Evolutionary conservation across 2,329 filamentous ascomycete genomes (phyloP).

Genomic region (Aspergillus sp.): DNA sequence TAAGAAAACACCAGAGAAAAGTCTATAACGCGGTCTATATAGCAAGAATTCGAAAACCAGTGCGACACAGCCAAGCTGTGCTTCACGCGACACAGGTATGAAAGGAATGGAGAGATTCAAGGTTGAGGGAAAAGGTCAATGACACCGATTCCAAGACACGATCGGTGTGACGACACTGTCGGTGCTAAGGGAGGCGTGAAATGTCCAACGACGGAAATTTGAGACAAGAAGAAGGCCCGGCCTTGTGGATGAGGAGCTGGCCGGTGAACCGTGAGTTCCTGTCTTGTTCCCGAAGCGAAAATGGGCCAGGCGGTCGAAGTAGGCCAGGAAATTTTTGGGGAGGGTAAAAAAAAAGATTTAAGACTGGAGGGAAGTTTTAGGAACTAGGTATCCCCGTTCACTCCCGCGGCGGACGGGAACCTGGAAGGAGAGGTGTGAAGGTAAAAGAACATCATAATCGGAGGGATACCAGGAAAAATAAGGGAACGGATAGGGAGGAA

Average conservation of each 20-base stretch:
- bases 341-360: constrained; percentile 9
- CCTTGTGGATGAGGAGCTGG: constrained; percentile 15
- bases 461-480: constrained; percentile 26
- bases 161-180: constrained; percentile 11
- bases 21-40: constrained; percentile 11
- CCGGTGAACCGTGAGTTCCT: constrained; percentile 15
- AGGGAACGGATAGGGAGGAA: constrained; percentile 18
- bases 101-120: constrained; percentile 17
- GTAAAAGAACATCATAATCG: constrained; percentile 40
- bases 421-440: constrained; percentile 33
- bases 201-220: constrained; percentile 15
- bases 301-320: constrained; percentile 30
- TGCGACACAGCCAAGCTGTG: constrained; percentile 5
- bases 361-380: constrained; percentile 16
- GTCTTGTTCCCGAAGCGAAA: constrained; percentile 17
- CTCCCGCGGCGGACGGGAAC: constrained; percentile 48
- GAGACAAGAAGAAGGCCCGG: constrained; percentile 13
- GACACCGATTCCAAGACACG: constrained; percentile 9
- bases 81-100: constrained; percentile 18
- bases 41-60: neutral
- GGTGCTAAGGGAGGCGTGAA: constrained; percentile 16
- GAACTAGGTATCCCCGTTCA: constrained; percentile 46
- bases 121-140: constrained; percentile 14
- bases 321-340: constrained; percentile 29
- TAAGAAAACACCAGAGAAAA: constrained; percentile 10